Conservation (phyloP, 225 moss, liverwort and hornwort species). For the Polytrichum commune region DNA sequence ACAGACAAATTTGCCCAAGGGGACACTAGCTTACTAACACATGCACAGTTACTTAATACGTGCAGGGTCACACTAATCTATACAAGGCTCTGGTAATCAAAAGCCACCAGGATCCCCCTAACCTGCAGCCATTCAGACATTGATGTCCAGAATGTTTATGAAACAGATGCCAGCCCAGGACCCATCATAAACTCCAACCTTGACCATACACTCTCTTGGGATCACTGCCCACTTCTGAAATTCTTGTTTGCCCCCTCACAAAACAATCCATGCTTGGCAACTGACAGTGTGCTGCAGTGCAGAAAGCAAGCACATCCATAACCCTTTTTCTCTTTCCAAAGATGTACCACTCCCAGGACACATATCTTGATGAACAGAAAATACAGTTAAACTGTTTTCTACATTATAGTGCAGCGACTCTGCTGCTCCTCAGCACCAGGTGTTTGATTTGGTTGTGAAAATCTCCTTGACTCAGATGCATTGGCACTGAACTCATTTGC, state of each 20-base stretch:
- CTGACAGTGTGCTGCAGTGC: not conserved
- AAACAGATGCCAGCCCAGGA: conserved; percentile 17
- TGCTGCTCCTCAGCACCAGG: conserved; percentile 73
- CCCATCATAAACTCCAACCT: not conserved
- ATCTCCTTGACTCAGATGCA: conserved; percentile 73
- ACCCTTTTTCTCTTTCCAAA: conserved; percentile 6
- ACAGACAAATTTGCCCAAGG: not conserved
- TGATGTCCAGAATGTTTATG: conserved; percentile 6
- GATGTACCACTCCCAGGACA: not conserved
- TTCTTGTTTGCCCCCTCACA: conserved; percentile 15
- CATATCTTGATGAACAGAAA: no score
- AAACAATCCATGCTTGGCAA: conserved; percentile 6
- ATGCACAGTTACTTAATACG: conserved; percentile 1
- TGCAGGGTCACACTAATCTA: conserved; percentile 22
- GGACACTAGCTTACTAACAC: not conserved
- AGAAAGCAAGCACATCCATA: not conserved
- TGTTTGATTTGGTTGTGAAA: conserved; percentile 41
- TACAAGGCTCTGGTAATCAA: conserved; percentile 30
- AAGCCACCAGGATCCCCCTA: conserved; percentile 14
- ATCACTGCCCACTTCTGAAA: conserved; percentile 12
- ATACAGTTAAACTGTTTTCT: conserved; percentile 14
- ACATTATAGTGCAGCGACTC: conserved; percentile 79
- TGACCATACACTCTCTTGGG: no score
- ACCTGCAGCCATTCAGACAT: conserved; percentile 18
- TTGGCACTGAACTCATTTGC: conserved; percentile 79